Conservation (phyloP, 148 eudicot genomes). For the Rheum nobile region DNA sequence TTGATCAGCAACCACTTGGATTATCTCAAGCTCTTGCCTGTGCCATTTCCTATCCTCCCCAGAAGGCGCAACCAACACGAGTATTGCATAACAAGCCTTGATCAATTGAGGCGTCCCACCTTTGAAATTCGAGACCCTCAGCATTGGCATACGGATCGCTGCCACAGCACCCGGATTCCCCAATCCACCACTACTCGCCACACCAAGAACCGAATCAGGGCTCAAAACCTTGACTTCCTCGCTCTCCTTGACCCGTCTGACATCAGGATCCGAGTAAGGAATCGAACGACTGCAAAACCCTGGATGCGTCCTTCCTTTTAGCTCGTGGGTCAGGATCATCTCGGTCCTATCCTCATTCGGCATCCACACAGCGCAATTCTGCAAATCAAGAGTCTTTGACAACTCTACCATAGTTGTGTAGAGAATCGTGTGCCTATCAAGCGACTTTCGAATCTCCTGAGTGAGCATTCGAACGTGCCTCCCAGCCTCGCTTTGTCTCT, state of each 20-base stretch:
- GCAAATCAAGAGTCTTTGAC: conserved; percentile 62
- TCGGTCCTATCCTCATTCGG: conserved; percentile 63
- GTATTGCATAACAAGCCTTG: conserved; percentile 64
- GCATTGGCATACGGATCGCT: conserved; percentile 83
- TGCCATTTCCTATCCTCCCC: conserved; percentile 44
- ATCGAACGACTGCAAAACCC: conserved; percentile 19
- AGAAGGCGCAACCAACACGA: conserved; percentile 59
- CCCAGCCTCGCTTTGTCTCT: conserved; percentile 62
- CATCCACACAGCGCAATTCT: conserved; percentile 92
- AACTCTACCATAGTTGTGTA: conserved; percentile 73
- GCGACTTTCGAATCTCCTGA: conserved; percentile 74
- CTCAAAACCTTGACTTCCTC: conserved; percentile 44
- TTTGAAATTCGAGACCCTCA: conserved; percentile 60
- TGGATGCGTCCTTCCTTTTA: conserved; percentile 23
- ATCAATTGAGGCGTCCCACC: conserved; percentile 78
- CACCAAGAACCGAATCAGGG: conserved; percentile 47
- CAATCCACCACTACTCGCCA: conserved; percentile 42
- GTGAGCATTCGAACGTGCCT: conserved; percentile 91
- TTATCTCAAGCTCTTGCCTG: conserved; percentile 58
- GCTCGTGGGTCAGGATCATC: conserved; percentile 55
- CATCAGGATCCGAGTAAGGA: conserved; percentile 51
- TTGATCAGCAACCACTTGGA: conserved; percentile 77
- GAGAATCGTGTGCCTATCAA: conserved; percentile 71
- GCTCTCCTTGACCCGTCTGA: conserved; percentile 38
- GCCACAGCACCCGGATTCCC: conserved; percentile 58